Evolutionary conservation across 1,284 basidiomycete species (phyloP), one percentile per base, ranked within the genome.

Genomic region (Ganoderma sinense): DNA sequence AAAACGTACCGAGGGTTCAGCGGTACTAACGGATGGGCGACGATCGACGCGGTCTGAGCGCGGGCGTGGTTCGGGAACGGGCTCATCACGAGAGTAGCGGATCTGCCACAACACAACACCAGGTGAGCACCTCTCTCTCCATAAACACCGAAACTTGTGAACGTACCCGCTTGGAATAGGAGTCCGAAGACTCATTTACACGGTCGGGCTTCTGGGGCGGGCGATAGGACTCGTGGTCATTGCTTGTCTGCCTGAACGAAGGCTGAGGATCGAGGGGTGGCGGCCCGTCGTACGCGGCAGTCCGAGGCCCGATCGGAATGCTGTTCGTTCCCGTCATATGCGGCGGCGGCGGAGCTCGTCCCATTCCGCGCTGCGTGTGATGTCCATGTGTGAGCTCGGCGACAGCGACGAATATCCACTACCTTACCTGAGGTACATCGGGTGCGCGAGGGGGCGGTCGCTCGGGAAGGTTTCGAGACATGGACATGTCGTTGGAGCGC

Each of bases 91-190:
- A 33, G 48, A 56, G 13, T 61, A 41, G 8, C 58, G 61, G 61
- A 31, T 64, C 36, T 29, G 16, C 67, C 62, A 31, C 16, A 41
- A 5, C 6, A 10, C 23, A 4, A 4, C 6, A 10, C 23, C 4
- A 4, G 7, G 14, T 61, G n/a, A 61, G 39, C 58, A 41, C 26
- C 26, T 40, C n/a, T n/a, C 11, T 41, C 14, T 26, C 23, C 41
- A 39, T 8, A 10, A 29, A 40, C 36, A 2, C 59, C 13, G 18
- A 26, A 26, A 41, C 14, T 40, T 16, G 13, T 18, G 6, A 33
- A 39, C 71, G 40, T 65, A 72, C 71, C 62, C 69, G 59, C 53
- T 67, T 66, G 11, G 67, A 58, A 36, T 63, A 72, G 0, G 63
- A 7, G 8, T 70, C 67, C 1, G 59, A 31, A 23, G 60, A 8